Base-by-base conservation (phyloP, 495 filamentous ascomycete species). In the Penicillium alfredii region DNA sequence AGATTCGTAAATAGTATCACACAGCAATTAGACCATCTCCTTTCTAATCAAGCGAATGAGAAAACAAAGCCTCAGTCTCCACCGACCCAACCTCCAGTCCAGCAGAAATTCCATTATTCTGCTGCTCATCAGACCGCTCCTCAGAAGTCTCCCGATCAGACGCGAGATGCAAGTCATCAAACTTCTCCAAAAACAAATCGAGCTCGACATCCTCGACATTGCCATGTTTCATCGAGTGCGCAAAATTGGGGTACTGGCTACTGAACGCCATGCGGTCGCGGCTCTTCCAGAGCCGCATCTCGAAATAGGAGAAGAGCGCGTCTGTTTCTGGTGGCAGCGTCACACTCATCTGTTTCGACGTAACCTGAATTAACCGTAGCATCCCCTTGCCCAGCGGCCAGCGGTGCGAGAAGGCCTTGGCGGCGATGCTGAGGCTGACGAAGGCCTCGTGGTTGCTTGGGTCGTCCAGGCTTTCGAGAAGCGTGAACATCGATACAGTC, bases 181-280 rank as follows among this genome's bases (percentile, higher is more conserved):
- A 58, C 31, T 58, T 62, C 21, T 47, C 49, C 19, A 59, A 20
- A 30, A 58, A 59, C 16, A 29, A 24, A 32, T 58, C 53, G 33
- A 64, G 21, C 1, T 50, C 41, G n/a, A 40, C 13, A 7, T 50
- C 44, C 33, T 42, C 33, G 7, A 31, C 27, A 16, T 37, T 2
- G 6, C 32, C 31, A 4, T 34, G 16, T 14, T 41, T 53, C 24
- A 45, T 36, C 1, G 40, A 44, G 6, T 44, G 16, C 6, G 27
- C 21, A 17, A 56, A 51, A 32, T 62, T 56, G 17, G 60, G 60
- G 30, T 64, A 63, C 23, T 61, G 49, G 22, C 60, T 63, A 34
- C 52, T 63, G 15, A 63, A 42, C 8, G 18, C 28, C 16, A 53
- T 47, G 1, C 37, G 24, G 12, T 56, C 52, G 8, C 53, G 40